Conservation (phyloP, 176 grass and related monocot species). For the Triticum urartu region DNA sequence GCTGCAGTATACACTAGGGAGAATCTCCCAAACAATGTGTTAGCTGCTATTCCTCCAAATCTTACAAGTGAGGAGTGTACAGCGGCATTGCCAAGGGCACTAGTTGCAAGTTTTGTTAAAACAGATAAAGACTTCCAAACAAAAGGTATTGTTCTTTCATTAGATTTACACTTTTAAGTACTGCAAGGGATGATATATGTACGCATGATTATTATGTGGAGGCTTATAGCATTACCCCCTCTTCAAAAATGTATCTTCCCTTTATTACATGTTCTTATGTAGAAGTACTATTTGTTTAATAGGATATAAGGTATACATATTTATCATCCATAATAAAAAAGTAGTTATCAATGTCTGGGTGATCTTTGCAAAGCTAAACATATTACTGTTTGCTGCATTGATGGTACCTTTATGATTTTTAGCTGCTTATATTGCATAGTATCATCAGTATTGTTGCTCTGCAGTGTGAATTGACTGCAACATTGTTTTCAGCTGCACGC, state of each 20-base stretch:
- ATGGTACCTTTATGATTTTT: not conserved
- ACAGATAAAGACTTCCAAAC: slow-evolving; percentile 89
- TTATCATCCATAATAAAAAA: slow-evolving; percentile 13
- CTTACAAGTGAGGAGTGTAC: slow-evolving; percentile 89
- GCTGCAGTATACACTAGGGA: slow-evolving; percentile 91
- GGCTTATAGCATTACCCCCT: not conserved
- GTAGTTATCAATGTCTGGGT: slow-evolving; percentile 1
- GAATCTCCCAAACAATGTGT: slow-evolving; percentile 68
- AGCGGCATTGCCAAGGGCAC: slow-evolving; percentile 79
- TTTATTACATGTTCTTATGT: not conserved
- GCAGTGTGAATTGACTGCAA: slow-evolving; percentile 27
- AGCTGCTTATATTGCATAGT: not conserved
- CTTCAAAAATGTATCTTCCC: not conserved
- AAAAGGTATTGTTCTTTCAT: slow-evolving; percentile 51
- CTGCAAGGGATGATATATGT: not conserved
- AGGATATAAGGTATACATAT: not conserved
- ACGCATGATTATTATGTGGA: not conserved
- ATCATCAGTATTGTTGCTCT: slow-evolving; percentile 2
- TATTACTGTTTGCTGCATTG: slow-evolving; percentile 9
- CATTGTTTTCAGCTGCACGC: slow-evolving; percentile 58
- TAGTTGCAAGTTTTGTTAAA: slow-evolving; percentile 97
- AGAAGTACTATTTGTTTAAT: slow-evolving; percentile 5
- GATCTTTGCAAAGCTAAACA: not conserved
- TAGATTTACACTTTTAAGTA: slow-evolving; percentile 1
- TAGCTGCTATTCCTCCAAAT: slow-evolving; percentile 77